phyloP scores from a whole-genome alignment of 2,329 filamentous ascomycete species.

The Colletotrichum filicis region DNA sequence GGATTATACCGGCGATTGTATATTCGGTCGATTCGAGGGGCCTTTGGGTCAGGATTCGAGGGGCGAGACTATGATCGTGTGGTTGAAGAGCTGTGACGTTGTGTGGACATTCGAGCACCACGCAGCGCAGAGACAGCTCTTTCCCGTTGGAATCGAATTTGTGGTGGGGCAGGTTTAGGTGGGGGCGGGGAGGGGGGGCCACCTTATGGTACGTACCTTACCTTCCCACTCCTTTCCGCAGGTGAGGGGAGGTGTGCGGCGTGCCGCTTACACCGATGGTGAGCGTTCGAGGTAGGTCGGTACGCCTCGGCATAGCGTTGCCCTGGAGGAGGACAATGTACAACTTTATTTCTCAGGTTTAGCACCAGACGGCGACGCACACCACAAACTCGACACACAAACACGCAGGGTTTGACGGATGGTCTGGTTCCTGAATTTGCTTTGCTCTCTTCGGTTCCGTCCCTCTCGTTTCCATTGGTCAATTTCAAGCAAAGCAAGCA shows the following conservation, averaged over 20 bases:
- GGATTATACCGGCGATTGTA: not conserved
- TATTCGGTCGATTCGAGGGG: not conserved
- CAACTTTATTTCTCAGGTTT: conserved; percentile 11
- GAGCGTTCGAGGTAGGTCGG: conserved; percentile 24
- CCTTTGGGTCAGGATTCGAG: not conserved
- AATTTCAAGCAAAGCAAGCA: not conserved
- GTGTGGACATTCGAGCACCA: not conserved
- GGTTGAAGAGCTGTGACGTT: not conserved
- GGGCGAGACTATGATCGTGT: not conserved
- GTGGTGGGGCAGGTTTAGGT: conserved; percentile 17
- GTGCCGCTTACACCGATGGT: conserved; percentile 18
- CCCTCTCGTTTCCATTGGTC: conserved; percentile 12
- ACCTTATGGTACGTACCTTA: too few species aligned
- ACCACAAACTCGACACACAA: too few species aligned
- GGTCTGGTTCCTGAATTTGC: conserved; percentile 28
- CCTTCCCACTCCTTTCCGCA: not conserved
- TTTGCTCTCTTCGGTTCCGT: conserved; percentile 7
- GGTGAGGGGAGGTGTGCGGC: not conserved
- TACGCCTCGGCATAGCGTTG: conserved; percentile 30
- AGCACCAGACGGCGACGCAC: not conserved
- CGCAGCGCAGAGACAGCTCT: not conserved
- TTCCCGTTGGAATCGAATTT: conserved; percentile 17
- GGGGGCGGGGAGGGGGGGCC: conserved; percentile 25
- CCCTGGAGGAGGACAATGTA: not conserved
- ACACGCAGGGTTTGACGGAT: conserved; percentile 11